Evolutionary conservation across 345 rosid species (phyloP).

Genomic region (Sisymbrium irio): DNA sequence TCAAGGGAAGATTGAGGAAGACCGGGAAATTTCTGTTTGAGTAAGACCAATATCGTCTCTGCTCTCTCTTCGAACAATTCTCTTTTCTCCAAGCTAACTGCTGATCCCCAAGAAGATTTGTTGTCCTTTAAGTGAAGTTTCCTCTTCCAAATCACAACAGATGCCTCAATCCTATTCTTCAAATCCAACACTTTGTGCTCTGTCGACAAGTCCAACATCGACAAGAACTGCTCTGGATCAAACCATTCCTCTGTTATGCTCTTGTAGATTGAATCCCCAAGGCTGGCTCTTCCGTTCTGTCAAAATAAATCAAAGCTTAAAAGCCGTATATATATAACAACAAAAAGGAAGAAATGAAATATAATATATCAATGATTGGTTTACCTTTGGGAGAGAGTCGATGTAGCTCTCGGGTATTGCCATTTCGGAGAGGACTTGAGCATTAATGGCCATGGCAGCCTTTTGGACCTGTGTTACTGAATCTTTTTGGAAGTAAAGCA

Average conservation of each 20-base stretch:
- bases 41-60: slow-evolving; percentile 67
- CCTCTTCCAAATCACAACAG: slow-evolving; percentile 86
- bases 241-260: slow-evolving; percentile 83
- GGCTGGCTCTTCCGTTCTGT: slow-evolving; percentile 92
- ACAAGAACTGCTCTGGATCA: slow-evolving; percentile 75
- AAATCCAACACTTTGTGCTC: slow-evolving; percentile 87
- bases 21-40: slow-evolving; percentile 88
- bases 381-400: slow-evolving; percentile 92
- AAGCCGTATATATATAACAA: not conserved
- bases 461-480: slow-evolving; percentile 95
- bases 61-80: slow-evolving; percentile 94
- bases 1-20: slow-evolving; percentile 86
- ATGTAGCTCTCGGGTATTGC: slow-evolving; percentile 80
- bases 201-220: slow-evolving; percentile 68
- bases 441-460: slow-evolving; percentile 96
- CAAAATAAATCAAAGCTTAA: not conserved
- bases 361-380: not conserved
- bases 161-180: slow-evolving; percentile 89
- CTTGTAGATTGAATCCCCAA: slow-evolving; percentile 82
- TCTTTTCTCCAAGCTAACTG: slow-evolving; percentile 87
- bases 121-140: slow-evolving; percentile 77
- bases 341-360: not conserved
- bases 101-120: slow-evolving; percentile 92
- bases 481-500: slow-evolving; percentile 79
- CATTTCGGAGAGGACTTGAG: slow-evolving; percentile 93